These are phyloP conservation scores for Entoloma clypeatum DNA, from an alignment of 1,284 basidiomycete species.

Conservation along the genomic window DNA sequence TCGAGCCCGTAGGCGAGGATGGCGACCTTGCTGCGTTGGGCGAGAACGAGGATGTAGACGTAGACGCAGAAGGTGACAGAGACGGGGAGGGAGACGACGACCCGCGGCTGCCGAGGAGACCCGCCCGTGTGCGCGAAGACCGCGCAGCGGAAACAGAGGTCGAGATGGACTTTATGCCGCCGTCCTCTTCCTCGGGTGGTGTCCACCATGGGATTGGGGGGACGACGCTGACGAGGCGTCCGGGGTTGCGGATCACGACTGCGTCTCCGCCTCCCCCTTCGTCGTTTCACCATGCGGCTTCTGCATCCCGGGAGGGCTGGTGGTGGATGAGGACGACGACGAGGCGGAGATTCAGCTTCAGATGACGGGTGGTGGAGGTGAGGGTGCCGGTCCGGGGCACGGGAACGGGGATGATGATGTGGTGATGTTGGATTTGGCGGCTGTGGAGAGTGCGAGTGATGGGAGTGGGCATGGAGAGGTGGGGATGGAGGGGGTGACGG, in stretches of 20 bases:
- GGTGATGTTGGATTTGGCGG: slow-evolving; percentile 9
- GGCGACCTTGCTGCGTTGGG: not conserved
- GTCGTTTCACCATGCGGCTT: not conserved
- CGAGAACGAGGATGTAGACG: slow-evolving; percentile 10
- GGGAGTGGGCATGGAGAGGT: slow-evolving; percentile 12
- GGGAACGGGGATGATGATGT: slow-evolving; percentile 8
- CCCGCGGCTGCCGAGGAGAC: not conserved
- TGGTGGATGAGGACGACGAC: slow-evolving; percentile 19
- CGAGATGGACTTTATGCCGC: slow-evolving; percentile 38
- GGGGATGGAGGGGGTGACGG: slow-evolving; percentile 15
- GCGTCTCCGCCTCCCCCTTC: not conserved
- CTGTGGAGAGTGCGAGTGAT: slow-evolving; percentile 15
- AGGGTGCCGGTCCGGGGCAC: slow-evolving; percentile 8
- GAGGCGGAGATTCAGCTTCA: slow-evolving; percentile 13
- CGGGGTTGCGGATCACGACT: slow-evolving; percentile 10
- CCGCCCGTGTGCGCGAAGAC: slow-evolving; percentile 23
- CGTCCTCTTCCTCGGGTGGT: slow-evolving; percentile 14
- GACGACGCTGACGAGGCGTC: not conserved
- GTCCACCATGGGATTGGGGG: slow-evolving; percentile 1
- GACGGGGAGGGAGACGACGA: slow-evolving; percentile 8
- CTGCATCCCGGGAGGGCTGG: slow-evolving; percentile 24
- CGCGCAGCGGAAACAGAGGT: slow-evolving; percentile 57
- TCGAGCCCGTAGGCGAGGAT: slow-evolving; percentile 37
- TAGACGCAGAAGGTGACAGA: slow-evolving; percentile 10
- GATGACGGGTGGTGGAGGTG: slow-evolving; percentile 13